Base-by-base conservation (phyloP, 768 basidiomycete species). In the Russula sp. region DNA sequence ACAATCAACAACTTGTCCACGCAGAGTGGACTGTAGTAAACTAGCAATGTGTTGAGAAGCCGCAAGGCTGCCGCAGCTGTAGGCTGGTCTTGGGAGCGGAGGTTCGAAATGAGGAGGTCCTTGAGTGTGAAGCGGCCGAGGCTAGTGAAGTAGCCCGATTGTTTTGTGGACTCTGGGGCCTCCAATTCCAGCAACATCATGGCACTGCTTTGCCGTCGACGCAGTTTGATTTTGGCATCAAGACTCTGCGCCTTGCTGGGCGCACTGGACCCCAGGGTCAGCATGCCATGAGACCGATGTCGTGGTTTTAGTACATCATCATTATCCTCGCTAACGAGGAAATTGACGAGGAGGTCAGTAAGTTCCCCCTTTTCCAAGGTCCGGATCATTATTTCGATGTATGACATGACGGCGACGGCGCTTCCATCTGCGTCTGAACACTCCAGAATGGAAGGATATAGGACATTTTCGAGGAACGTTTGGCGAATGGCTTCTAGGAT, bases 371-470 rank as follows among this genome's bases (percentile, higher is more conserved):
- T 79, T 40, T 83, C 80, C 6, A 95, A 79, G 0, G 87, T 91
- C 61, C 85, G 81, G 57, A 94, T 80, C 81, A 93, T 88, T 69
- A 92, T 83, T 68, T 97, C 93, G 66, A 98, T 85, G 71, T 98
- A 98, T 16, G 90, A 92, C 83, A 98, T 86, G 59, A 98, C 94
- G 10, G 96, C 94, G 2, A 97, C 88, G 0, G 94, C 91, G 65
- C 94, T 96, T n/a, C 96, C 96, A 72, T 98, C 96, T 5, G 79
- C 71, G 64, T 92, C 91, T 0, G 94, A 94, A 74, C 93, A 95
- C 71, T 98, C 95, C 53, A 97, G 79, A 55, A 98, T 84, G 10
- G 93, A 91, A 0, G 96, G 91, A 72, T 96, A 96, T 35, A 98
- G 76, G 22, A 98, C 88, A 68, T 94, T 96, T 74, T 95, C 89